A percentile compares a stretch with the other conserved stretches of the same genome.
Evolutionary conservation across 352 stramenopile species (phyloP).

Genomic region (Phytopythium aichiense): DNA sequence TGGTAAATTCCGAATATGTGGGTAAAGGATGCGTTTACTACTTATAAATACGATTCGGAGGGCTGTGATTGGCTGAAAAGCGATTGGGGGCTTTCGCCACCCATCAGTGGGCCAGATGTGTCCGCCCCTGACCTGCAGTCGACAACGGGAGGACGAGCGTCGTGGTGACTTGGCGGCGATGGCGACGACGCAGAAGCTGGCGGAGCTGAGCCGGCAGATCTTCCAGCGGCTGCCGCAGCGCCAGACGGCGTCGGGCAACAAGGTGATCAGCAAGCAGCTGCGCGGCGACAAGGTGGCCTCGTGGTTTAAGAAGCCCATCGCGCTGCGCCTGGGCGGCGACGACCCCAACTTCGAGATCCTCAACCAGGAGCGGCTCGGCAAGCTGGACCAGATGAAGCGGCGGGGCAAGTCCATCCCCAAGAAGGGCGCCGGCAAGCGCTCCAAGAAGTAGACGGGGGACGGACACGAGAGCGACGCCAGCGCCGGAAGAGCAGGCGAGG

Average conservation of each 20-base stretch:
- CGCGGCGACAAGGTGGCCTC: slow-evolving; percentile 82
- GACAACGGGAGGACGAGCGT: background rate
- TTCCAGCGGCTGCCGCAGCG: slow-evolving; percentile 85
- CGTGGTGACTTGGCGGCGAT: too few species aligned
- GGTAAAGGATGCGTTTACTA: background rate
- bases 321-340: slow-evolving; percentile 68
- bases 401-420: slow-evolving; percentile 83
- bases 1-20: background rate
- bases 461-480: too few species aligned
- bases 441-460: slow-evolving; percentile 57
- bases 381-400: slow-evolving; percentile 84
- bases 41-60: background rate
- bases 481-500: too few species aligned
- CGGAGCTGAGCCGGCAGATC: slow-evolving; percentile 82
- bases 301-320: slow-evolving; percentile 85
- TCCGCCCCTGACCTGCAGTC: background rate
- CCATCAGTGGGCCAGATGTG: background rate
- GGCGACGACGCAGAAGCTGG: slow-evolving; percentile 50
- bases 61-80: slow-evolving; percentile 8
- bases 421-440: slow-evolving; percentile 86
- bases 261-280: slow-evolving; percentile 87
- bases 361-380: slow-evolving; percentile 70
- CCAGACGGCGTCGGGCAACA: slow-evolving; percentile 78
- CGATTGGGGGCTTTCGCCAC: background rate
- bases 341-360: slow-evolving; percentile 85